Percentiles rank a stretch among this genome's conserved stretches.
phyloP scores from a whole-genome alignment of 83 land plant genomes.

The Picea engelmannii region DNA sequence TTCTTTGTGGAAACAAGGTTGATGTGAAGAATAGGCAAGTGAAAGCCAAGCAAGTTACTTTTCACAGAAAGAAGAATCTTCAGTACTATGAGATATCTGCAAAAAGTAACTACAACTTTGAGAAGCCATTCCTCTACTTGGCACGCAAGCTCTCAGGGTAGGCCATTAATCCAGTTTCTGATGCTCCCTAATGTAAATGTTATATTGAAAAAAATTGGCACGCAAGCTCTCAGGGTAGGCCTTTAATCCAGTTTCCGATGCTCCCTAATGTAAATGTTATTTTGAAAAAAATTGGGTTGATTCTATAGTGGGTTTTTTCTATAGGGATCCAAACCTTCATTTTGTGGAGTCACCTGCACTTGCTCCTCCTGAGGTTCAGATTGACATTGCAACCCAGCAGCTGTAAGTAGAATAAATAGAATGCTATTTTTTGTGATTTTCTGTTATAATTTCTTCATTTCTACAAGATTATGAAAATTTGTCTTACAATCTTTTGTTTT shows the following conservation, averaged over 20 bases:
- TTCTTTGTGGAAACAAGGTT: slow-evolving; percentile 77
- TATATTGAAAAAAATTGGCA: no score
- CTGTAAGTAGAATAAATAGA: no score
- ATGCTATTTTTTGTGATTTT: neutral
- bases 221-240: neutral
- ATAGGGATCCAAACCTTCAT: neutral
- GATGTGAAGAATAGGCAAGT: slow-evolving; percentile 82
- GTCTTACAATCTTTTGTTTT: neutral
- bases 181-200: neutral
- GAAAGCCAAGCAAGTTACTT: slow-evolving; percentile 74
- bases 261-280: neutral
- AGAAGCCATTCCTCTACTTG: slow-evolving; percentile 85
- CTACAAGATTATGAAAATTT: neutral
- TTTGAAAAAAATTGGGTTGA: neutral
- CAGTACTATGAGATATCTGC: slow-evolving; percentile 85
- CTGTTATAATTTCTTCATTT: neutral
- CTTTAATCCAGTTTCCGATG: neutral
- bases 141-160: slow-evolving; percentile 90
- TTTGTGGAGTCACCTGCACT: no score
- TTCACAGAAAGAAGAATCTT: slow-evolving; percentile 80
- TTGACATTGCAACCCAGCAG: no score
- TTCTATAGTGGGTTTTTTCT: neutral
- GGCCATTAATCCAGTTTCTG: neutral
- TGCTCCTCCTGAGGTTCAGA: no score
- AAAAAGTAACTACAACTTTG: slow-evolving; percentile 86